Conservation (phyloP, 169 alveolate genomes). For the Plasmodium gonderi region DNA sequence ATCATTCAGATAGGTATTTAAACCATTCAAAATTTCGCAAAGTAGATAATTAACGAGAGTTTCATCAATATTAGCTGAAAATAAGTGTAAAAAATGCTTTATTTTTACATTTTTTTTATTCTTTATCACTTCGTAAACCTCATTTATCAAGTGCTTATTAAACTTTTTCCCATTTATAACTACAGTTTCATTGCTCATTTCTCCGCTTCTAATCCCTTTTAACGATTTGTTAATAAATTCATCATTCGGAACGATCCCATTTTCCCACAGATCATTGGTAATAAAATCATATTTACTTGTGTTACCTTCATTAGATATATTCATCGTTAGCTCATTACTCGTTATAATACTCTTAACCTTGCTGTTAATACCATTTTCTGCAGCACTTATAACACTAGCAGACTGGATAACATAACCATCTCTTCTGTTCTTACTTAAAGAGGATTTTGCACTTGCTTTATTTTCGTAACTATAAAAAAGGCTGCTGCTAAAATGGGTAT, state of each 20-base stretch:
- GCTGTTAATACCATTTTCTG: background rate
- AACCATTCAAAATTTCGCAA: constrained; percentile 31
- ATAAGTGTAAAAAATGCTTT: constrained; percentile 25
- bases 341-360: background rate
- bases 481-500: background rate
- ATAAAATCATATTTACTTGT: background rate
- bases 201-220: background rate
- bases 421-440: background rate
- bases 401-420: background rate
- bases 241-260: constrained; percentile 6
- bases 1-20: constrained; percentile 20
- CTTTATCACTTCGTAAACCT: constrained; percentile 27
- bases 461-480: background rate
- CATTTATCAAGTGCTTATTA: constrained; percentile 19
- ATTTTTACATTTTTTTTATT: constrained; percentile 25
- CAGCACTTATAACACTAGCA: no score
- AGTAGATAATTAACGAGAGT: background rate
- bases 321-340: background rate
- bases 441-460: background rate
- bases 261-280: background rate
- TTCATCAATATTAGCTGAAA: constrained; percentile 26
- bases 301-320: background rate
- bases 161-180: constrained; percentile 41
- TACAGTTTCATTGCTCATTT: background rate
- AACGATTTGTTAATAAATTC: constrained; percentile 8